Base-by-base conservation (phyloP, 2,329 filamentous ascomycete species). In the Teratosphaeria zuluensis region DNA sequence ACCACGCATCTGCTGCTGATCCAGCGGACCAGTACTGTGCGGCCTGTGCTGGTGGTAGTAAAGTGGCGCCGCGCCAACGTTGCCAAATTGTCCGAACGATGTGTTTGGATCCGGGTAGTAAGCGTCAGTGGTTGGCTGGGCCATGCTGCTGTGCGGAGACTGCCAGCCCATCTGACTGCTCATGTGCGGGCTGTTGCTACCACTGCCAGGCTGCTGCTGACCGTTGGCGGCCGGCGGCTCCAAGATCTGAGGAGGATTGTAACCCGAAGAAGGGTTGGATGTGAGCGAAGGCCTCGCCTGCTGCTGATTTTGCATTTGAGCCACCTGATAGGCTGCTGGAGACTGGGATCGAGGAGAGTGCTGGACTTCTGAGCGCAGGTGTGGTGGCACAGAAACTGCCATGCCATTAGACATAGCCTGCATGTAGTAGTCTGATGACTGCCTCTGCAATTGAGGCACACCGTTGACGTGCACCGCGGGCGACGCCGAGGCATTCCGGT, bases 181-280 rank as follows among this genome's bases (percentile, higher is more conserved):
- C 84, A 96, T 90, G 73, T 96, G 92, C 55, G 92, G 92, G 73
- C 91, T 96, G 56, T 89, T 88, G 58, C 79, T 84, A n/a, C 83
- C 86, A 70, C 89, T 95, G 1, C 82, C 84, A 2, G 84, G 79
- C 66, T 88, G 86, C 63, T 87, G 85, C 60, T 89, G 86, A 71
- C 92, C 90, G 62, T 90, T 82, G 72, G 84, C 92, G 30, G 85
- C 78, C 14, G 92, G 90, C 24, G 86, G 85, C 76, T 96, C 92
- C 56, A 96, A 80, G 16, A 89, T 91, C 54, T 88, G 85, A 1
- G 90, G 89, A 28, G 89, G 90, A 53, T 87, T 88, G 73, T 92
- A 95, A 61, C 82, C 81, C 54, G 70, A 64, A 28, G 70, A 70
- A 56, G 92, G 92, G 73, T 96, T 92, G 46, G 92, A 96, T 0